Percentiles rank a stretch among this genome's conserved stretches.
phyloP scores from a whole-genome alignment of 441 rosid genomes.

The Eugenia klotzschiana region DNA sequence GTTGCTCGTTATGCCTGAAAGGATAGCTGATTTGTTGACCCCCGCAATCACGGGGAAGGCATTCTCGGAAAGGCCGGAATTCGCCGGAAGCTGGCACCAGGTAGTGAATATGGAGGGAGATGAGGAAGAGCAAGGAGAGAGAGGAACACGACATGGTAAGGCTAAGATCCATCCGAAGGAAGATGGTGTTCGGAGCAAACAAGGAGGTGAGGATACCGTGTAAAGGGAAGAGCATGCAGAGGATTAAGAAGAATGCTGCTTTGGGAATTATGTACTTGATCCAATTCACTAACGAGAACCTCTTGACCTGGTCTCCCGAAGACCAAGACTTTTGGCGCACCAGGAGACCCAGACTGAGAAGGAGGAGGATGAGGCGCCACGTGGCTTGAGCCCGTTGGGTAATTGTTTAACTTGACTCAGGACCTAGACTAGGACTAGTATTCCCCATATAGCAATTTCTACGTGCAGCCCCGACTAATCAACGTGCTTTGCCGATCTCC shows the following conservation, averaged over 20 bases:
- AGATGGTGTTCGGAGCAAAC: neutral
- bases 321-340: neutral
- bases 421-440: too few species aligned
- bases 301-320: neutral
- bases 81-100: accelerated
- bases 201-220: neutral
- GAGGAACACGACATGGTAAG: neutral
- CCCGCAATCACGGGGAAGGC: neutral
- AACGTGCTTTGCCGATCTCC: neutral
- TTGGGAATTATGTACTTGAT: neutral
- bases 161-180: neutral
- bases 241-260: neutral
- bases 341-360: neutral
- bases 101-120: neutral
- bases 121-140: neutral
- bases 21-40: accelerated
- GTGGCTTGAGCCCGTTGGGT: neutral
- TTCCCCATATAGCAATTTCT: neutral
- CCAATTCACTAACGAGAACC: neutral
- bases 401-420: too few species aligned
- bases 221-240: neutral
- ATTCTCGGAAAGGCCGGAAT: accelerated
- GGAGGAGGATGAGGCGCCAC: neutral
- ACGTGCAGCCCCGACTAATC: neutral
- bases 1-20: accelerated